phyloP scores from a whole-genome alignment of 2,329 filamentous ascomycete genomes.

The Exophiala oligosperma region DNA sequence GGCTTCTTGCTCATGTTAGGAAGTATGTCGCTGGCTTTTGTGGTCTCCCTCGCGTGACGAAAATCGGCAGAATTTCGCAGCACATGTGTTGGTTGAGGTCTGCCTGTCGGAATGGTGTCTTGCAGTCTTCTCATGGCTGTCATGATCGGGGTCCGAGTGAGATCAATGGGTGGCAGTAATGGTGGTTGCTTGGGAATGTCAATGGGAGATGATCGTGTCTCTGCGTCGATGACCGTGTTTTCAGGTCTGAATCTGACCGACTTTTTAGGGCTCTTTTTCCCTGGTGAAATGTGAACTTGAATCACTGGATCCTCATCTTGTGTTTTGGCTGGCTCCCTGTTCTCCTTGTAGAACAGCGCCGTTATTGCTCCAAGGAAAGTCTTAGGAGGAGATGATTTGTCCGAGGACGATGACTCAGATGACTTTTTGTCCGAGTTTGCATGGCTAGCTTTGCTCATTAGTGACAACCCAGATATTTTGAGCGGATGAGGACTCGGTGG shows the following conservation, averaged over 20 bases:
- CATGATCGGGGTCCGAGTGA: conserved; percentile 15
- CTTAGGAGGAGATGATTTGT: conserved; percentile 10
- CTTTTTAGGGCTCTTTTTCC: conserved; percentile 15
- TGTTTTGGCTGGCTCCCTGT: conserved; percentile 3
- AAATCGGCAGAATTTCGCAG: conserved; percentile 15
- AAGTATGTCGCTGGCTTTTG: conserved; percentile 3
- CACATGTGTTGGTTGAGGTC: conserved; percentile 14
- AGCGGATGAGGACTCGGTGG: conserved; percentile 22
- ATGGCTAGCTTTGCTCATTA: conserved; percentile 3
- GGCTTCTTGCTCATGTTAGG: neutral
- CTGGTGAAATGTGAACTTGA: neutral
- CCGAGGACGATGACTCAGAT: conserved; percentile 9
- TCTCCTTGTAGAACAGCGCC: conserved; percentile 21
- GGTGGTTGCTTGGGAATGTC: conserved; percentile 23
- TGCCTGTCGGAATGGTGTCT: conserved; percentile 20
- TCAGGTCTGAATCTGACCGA: conserved; percentile 20
- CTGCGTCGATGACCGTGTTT: conserved; percentile 12
- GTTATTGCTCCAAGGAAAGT: conserved; percentile 19
- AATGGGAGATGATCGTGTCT: conserved; percentile 20
- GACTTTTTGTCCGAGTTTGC: neutral
- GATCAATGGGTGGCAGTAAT: conserved; percentile 17
- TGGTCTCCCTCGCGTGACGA: conserved; percentile 11
- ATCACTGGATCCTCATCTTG: neutral
- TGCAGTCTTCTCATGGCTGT: conserved; percentile 10
- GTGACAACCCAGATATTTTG: conserved; percentile 6